Evolutionary conservation across 495 filamentous ascomycete species (phyloP).

Genomic region (Articulospora tetracladia): DNA sequence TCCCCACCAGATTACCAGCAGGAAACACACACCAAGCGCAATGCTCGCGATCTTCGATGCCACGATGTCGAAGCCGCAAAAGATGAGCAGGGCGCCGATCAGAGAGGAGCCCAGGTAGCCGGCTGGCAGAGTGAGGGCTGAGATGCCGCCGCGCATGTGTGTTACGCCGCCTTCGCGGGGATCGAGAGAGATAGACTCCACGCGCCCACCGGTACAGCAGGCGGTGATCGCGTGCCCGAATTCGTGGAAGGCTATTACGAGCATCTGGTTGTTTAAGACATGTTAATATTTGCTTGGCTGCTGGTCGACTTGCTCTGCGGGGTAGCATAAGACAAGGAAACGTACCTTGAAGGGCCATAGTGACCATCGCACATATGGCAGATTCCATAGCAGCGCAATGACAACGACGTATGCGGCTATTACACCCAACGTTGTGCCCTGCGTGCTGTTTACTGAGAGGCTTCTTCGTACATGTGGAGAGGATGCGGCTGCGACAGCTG

Average conservation of each 20-base stretch:
- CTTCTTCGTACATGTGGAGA: conserved; percentile 36
- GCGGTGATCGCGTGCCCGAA: conserved; percentile 75
- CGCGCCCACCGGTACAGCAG: conserved; percentile 65
- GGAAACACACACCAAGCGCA: conserved; percentile 65
- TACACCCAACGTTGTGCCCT: conserved; percentile 68
- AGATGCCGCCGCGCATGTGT: conserved; percentile 73
- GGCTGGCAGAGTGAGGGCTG: conserved; percentile 68
- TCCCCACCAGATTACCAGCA: conserved; percentile 78
- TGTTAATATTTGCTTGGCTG: conserved; percentile 1
- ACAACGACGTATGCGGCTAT: conserved; percentile 66
- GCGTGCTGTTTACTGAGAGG: conserved; percentile 64
- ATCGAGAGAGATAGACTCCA: conserved; percentile 67
- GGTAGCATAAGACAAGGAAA: background rate
- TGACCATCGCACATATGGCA: conserved; percentile 67
- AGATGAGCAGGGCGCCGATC: conserved; percentile 73
- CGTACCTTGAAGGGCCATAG: conserved; percentile 81
- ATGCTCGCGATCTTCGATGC: conserved; percentile 75
- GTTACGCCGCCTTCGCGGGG: conserved; percentile 72
- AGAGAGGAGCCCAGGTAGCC: conserved; percentile 73
- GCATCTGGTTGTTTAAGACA: conserved; percentile 50
- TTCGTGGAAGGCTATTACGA: conserved; percentile 82
- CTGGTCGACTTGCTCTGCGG: too few relatives aligned
- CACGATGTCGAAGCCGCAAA: conserved; percentile 77
- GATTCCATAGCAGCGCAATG: conserved; percentile 74
- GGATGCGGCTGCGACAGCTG: conserved; percentile 23